Base-by-base conservation (phyloP, 1,284 basidiomycete species). In the Tremellales sp. region DNA sequence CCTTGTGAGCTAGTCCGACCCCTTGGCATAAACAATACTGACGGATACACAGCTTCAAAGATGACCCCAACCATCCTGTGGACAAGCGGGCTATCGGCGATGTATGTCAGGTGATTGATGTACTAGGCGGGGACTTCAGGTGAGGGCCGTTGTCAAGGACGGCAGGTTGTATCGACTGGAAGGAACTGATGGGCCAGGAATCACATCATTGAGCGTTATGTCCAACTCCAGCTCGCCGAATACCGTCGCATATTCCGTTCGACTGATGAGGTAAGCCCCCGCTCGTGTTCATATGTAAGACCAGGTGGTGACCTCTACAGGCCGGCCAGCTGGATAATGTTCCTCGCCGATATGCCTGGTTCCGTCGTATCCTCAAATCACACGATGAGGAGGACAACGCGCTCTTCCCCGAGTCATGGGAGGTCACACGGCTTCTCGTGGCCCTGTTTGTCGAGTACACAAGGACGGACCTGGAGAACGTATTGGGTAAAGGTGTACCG, bases 241-340 rank as follows among this genome's bases (percentile, higher is more conserved):
- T 99, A 99, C 68, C 84, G 93, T 11, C 85, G 93, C 15, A 94
- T 99, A 66, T 99, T 99, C 75, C 84, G 88, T 53, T 81, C 85
- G 3, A 84, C 84, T 1, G 90, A 94, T 62, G 92, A 97, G 74
- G 87, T 70, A 33, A 24, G 64, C 46, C 26, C 7, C 15, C 39
- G 35, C 26, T 21, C 15, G 17, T 24, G 8, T 31, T 15, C 15
- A 41, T 41, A 40, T n/a, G n/a, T n/a, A n/a, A 31, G 29, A 31
- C 10, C 8, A 8, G 29, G 29, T 19, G 29, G 27, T 31, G n/a
- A 37, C 35, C 15, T 44, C 17, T 11, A 2, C 46, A 76, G 73
- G 82, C 96, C 0, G 96, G 94, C 1, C 91, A 97, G 68, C 79
- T 99, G 40, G 96, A 99, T 74, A 99, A 99, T 58, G 81, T 97